These are phyloP conservation scores for Leccinellum luteum DNA, from an alignment of 768 basidiomycete species.

Conservation along the genomic window DNA sequence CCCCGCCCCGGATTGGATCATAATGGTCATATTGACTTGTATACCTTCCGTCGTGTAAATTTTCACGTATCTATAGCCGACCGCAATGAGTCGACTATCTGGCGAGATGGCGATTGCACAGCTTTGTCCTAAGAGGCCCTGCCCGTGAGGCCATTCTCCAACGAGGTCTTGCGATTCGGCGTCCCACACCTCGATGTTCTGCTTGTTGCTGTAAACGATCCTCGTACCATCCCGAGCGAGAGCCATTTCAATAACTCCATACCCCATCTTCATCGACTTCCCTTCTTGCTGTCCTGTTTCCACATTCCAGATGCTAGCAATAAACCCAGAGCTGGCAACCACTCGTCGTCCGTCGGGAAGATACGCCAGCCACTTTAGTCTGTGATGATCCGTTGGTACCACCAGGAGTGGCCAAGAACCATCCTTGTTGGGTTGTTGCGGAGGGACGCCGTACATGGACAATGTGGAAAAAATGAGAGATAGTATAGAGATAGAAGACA, in stretches of 20 bases:
- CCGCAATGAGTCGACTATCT: not conserved
- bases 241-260: not conserved
- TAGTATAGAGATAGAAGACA: no score
- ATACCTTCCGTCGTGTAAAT: not conserved
- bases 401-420: not conserved
- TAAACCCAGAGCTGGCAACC: not conserved
- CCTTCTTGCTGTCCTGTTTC: conserved; percentile 6
- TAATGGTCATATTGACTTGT: not conserved
- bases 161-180: not conserved
- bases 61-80: not conserved
- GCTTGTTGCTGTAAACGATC: not conserved
- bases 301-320: not conserved
- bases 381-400: not conserved
- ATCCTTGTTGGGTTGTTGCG: not conserved
- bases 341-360: conserved; percentile 8
- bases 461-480: no score
- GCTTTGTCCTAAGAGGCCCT: not conserved
- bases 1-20: not conserved
- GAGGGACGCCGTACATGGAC: no score
- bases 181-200: not conserved
- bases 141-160: not conserved
- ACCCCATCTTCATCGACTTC: not conserved
- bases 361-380: not conserved
- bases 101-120: not conserved
- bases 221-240: not conserved